These are phyloP conservation scores for Trametes gibbosa DNA, from an alignment of 768 basidiomycete genomes.

Conservation along the genomic window DNA sequence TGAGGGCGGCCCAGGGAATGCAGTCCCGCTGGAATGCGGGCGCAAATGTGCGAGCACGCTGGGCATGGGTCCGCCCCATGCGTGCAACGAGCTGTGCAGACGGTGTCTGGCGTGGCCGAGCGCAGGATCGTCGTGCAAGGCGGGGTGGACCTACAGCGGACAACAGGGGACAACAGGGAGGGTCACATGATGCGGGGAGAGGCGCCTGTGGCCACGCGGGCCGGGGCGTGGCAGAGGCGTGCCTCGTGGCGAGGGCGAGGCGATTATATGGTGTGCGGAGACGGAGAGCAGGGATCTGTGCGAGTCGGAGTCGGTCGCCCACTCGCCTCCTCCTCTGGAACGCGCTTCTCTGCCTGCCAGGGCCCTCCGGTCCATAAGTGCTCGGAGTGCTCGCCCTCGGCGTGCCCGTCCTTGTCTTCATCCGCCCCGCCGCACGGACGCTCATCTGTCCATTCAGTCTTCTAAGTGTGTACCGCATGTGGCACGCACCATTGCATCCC, in stretches of 20 bases:
- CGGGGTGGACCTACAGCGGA: conserved; percentile 18
- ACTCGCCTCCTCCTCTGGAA: conserved; percentile 14
- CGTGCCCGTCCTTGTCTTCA: too few relatives aligned
- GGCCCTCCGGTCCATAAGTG: conserved; percentile 26
- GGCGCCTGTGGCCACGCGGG: conserved; percentile 5
- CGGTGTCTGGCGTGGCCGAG: neutral
- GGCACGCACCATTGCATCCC: neutral
- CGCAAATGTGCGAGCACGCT: neutral
- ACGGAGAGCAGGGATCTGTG: too few relatives aligned
- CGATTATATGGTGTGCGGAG: conserved; percentile 13
- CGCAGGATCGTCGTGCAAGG: neutral
- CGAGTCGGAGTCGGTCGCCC: conserved; percentile 1
- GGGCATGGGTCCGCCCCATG: neutral
- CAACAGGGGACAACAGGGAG: conserved; percentile 14
- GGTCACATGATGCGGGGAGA: conserved; percentile 13
- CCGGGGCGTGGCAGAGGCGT: conserved; percentile 7
- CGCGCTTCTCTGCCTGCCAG: conserved; percentile 21
- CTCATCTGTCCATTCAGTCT: conserved; percentile 4
- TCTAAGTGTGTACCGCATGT: conserved; percentile 14
- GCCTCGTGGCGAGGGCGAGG: conserved; percentile 25
- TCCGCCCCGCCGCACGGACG: too few relatives aligned
- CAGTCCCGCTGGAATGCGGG: neutral
- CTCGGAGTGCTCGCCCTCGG: conserved; percentile 20
- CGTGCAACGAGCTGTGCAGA: neutral
- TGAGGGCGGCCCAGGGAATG: neutral